A percentile compares a stretch with the other conserved stretches of the same genome.
These are phyloP conservation scores for Coriolopsis trogii DNA, from an alignment of 1,284 basidiomycete genomes.

Conservation along the genomic window DNA sequence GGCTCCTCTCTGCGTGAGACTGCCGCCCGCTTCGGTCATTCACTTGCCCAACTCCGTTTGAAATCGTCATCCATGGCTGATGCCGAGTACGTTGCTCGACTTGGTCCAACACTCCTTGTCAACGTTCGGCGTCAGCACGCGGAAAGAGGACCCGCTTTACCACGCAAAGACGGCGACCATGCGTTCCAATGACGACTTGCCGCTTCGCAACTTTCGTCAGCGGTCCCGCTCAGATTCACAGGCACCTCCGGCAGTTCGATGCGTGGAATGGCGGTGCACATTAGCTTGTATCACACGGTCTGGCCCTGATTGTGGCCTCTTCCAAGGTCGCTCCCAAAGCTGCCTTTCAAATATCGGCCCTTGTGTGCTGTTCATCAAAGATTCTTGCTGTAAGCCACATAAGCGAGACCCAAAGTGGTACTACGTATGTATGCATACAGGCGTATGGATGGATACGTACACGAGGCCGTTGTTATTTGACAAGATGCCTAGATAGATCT, in stretches of 20 bases:
- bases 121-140: slow-evolving; percentile 1
- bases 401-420: too few relatives aligned
- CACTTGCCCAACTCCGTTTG: slow-evolving; percentile 4
- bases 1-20: slow-evolving; percentile 6
- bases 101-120: neutral
- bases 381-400: too few relatives aligned
- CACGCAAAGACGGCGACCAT: neutral
- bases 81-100: slow-evolving; percentile 9
- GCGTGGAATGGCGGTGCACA: neutral
- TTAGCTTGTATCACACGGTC: too few relatives aligned
- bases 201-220: slow-evolving; percentile 5
- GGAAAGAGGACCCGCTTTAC: neutral
- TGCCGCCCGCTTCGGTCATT: slow-evolving; percentile 7
- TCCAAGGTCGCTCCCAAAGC: too few relatives aligned
- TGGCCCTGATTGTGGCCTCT: neutral
- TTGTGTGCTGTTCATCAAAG: slow-evolving; percentile 2
- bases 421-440: too few relatives aligned
- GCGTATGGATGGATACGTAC: too few relatives aligned
- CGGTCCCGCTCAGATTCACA: slow-evolving; percentile 13
- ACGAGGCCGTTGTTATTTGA: too few relatives aligned
- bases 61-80: slow-evolving; percentile 13
- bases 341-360: too few relatives aligned
- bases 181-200: slow-evolving; percentile 6
- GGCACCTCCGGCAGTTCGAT: neutral
- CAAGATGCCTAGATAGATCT: too few relatives aligned